Percentiles rank a stretch among this genome's conserved stretches.
These are phyloP conservation scores for Pichia occidentalis DNA, from an alignment of 805 yeast genomes.

Conservation along the genomic window DNA sequence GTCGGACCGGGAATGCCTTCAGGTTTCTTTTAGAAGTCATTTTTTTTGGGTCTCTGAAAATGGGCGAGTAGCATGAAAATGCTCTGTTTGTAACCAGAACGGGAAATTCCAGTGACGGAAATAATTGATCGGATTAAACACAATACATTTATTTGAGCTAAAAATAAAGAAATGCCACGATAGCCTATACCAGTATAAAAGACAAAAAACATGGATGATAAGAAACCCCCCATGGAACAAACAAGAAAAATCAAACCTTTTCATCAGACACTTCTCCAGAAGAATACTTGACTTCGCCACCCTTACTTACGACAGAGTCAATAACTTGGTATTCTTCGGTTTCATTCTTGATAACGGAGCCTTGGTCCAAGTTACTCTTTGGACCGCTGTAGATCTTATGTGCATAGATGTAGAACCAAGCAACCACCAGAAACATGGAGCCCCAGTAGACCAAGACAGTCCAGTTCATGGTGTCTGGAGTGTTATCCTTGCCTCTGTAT, in stretches of 20 bases:
- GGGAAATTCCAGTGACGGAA: too few species aligned
- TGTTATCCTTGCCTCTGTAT: slow-evolving; percentile 33
- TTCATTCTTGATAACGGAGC: slow-evolving; percentile 23
- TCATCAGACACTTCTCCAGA: slow-evolving; percentile 5
- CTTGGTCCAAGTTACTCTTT: slow-evolving; percentile 41
- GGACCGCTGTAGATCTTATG: slow-evolving; percentile 59
- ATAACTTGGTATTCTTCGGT: slow-evolving; percentile 19
- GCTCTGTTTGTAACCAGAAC: too few species aligned
- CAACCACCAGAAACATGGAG: slow-evolving; percentile 44
- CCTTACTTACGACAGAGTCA: slow-evolving; percentile 18
- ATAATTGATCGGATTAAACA: too few species aligned
- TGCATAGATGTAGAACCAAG: slow-evolving; percentile 48
- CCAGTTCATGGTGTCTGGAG: slow-evolving; percentile 52
- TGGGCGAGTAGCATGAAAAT: too few species aligned
- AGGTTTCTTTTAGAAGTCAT: too few species aligned
- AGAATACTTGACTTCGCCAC: slow-evolving; percentile 14
- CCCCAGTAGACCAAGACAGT: slow-evolving; percentile 57
- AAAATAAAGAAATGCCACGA: not conserved
- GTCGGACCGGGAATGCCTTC: too few species aligned
- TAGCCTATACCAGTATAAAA: not conserved
- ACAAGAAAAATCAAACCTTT: slow-evolving; percentile 5
- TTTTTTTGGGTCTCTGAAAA: too few species aligned
- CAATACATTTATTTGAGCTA: too few species aligned
- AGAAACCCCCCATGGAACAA: not conserved
- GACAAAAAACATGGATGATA: not conserved